Conservation (phyloP, 306 rosid species). For the Cucurbita moschata region DNA sequence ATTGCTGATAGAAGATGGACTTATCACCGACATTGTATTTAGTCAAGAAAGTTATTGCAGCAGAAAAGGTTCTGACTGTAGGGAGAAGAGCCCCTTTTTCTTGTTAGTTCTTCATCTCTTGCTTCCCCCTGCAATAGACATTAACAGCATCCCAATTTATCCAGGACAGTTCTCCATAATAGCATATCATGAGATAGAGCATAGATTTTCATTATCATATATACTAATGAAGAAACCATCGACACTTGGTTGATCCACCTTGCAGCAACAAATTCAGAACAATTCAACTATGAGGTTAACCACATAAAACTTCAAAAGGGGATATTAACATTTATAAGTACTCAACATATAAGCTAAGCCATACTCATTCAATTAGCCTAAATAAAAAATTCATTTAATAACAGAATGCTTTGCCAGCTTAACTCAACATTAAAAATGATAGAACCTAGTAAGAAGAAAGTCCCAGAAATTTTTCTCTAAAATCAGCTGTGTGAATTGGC, state of each 20-base stretch:
- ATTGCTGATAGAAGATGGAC: constrained; percentile 51
- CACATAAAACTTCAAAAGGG: neutral
- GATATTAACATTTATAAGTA: neutral
- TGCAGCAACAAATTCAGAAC: too few species aligned
- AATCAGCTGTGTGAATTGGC: neutral
- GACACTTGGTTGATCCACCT: neutral
- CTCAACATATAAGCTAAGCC: neutral
- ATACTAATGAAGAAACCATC: neutral
- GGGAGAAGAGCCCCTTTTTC: neutral
- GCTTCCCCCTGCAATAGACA: constrained; percentile 24
- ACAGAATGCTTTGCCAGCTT: neutral
- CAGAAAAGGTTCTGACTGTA: neutral
- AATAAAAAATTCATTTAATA: neutral
- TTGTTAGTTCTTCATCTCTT: constrained; percentile 20
- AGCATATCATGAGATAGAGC: neutral
- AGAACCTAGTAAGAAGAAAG: neutral
- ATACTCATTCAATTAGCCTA: neutral
- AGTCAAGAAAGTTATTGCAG: constrained; percentile 13
- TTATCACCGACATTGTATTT: constrained; percentile 40
- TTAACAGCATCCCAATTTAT: neutral
- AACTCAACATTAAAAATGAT: neutral
- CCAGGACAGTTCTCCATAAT: neutral
- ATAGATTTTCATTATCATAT: neutral
- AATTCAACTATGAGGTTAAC: neutral
- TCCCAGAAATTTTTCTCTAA: neutral